Evolutionary conservation across 108 stramenopile species (phyloP).

Genomic region (Seminavis robusta): DNA sequence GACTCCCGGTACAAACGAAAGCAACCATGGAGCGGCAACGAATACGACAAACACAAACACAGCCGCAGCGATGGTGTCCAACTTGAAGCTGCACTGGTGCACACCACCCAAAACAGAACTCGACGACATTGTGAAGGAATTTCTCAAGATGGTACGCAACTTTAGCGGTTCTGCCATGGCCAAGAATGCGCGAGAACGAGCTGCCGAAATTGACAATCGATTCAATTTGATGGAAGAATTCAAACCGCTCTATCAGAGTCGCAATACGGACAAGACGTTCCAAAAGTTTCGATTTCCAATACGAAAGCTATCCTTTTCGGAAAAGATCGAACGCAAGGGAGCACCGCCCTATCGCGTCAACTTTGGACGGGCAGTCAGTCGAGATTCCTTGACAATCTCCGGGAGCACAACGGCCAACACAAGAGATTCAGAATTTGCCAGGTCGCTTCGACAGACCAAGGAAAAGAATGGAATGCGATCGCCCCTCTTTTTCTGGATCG

Average conservation of each 20-base stretch:
- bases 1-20: too few species aligned
- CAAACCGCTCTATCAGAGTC: conserved; percentile 20
- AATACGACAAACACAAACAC: neutral
- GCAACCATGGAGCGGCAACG: neutral
- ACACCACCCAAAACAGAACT: conserved; percentile 35
- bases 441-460: neutral
- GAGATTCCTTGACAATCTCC: too few species aligned
- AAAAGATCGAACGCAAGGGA: too few species aligned
- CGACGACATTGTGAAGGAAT: conserved; percentile 24
- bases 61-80: neutral
- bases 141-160: conserved; percentile 26
- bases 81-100: neutral
- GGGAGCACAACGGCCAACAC: too few species aligned
- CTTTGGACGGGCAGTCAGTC: too few species aligned
- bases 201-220: conserved; percentile 10
- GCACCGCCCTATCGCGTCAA: too few species aligned
- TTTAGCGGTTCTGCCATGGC: conserved; percentile 33
- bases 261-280: conserved; percentile 3
- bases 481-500: conserved; percentile 43
- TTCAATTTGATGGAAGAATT: conserved; percentile 10
- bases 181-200: conserved; percentile 17
- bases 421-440: too few species aligned
- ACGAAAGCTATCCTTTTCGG: too few species aligned
- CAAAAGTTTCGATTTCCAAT: too few species aligned
- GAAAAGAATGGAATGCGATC: conserved; percentile 7